Conservation (phyloP, 2,329 filamentous ascomycete genomes). For the Colletotrichum chlorophyti region DNA sequence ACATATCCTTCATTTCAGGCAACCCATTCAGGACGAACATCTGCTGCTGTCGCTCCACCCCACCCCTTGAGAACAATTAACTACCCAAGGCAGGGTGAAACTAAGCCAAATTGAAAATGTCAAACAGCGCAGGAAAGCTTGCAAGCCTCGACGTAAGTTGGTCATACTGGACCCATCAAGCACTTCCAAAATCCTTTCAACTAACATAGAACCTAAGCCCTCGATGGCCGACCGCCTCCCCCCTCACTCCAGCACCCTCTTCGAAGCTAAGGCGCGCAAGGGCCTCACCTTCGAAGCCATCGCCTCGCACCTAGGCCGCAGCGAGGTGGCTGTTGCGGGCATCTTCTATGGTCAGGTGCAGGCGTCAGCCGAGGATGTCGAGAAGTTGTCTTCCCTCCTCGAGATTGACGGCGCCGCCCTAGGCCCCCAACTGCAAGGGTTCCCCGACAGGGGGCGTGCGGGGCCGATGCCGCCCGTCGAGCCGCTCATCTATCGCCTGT, state of each 20-base stretch:
- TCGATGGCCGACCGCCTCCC: constrained; percentile 75
- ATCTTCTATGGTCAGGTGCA: constrained; percentile 90
- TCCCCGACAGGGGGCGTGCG: constrained; percentile 80
- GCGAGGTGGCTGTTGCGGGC: constrained; percentile 85
- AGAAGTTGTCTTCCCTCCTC: constrained; percentile 71
- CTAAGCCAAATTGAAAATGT: too few species aligned
- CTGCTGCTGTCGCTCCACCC: too few species aligned
- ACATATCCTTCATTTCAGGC: too few species aligned
- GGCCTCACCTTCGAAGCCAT: constrained; percentile 82
- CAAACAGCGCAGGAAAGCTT: constrained; percentile 13
- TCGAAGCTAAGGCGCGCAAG: constrained; percentile 79
- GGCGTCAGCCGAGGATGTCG: constrained; percentile 71
- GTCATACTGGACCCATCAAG: background rate
- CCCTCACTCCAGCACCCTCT: constrained; percentile 73
- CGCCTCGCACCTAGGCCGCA: constrained; percentile 73
- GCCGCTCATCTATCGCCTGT: constrained; percentile 87
- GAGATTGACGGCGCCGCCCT: constrained; percentile 64
- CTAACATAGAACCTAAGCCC: constrained; percentile 51
- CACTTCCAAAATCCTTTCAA: background rate
- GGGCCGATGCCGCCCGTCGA: constrained; percentile 86
- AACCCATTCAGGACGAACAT: too few species aligned
- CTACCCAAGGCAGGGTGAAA: too few species aligned
- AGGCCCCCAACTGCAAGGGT: constrained; percentile 69
- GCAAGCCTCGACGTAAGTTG: constrained; percentile 46
- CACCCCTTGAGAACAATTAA: too few species aligned